Evolutionary conservation across 106 monocot species (phyloP), one percentile per base, ranked within the genome.

Genomic region (Dendrobium huoshanense): DNA sequence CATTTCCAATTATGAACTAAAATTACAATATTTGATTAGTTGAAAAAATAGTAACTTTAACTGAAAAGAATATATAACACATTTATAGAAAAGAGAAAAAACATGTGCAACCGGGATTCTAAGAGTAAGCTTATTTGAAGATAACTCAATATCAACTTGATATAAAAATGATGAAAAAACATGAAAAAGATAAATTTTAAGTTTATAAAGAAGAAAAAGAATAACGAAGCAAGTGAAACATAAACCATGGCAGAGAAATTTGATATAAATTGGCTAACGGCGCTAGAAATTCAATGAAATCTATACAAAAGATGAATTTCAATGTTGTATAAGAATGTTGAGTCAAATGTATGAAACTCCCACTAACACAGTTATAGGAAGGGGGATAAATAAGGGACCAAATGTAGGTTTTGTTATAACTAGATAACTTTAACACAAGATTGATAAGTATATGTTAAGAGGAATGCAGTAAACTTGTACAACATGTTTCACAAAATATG

Each of bases 1-100:
- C 92, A 79, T 51, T 88, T 82, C 94, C 94, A 55, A 98, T 77
- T 18, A 98, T 85, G 84, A 92, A 91, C 97, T 98, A 87, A 79
- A 86, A 86, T 64, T 20, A 58, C 55, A 79, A 77, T 0, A 20
- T 54, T 64, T 79, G 54, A 58, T 77, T 80, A 68, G 3, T 31
- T 54, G 7, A 44, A 29, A 67, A 59, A 44, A 55, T 13, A 33
- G 18, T 77, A 76, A 41, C 41, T 43, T 41, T 5, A 37, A 65
- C 17, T 40, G 45, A 45, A 61, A 77, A 42, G 18, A 7, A 47
- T 8, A 58, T 64, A 79, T 4, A 7, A 18, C 61, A 55, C 33
- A 41, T 79, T 77, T 77, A 44, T 33, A 77, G 24, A 40, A 55
- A 37, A 54, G 17, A 43, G 11, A 29, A 45, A 33, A 49, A 41